phyloP scores from a whole-genome alignment of 2,329 filamentous ascomycete genomes.

The Tolypocladium pustulatum region DNA sequence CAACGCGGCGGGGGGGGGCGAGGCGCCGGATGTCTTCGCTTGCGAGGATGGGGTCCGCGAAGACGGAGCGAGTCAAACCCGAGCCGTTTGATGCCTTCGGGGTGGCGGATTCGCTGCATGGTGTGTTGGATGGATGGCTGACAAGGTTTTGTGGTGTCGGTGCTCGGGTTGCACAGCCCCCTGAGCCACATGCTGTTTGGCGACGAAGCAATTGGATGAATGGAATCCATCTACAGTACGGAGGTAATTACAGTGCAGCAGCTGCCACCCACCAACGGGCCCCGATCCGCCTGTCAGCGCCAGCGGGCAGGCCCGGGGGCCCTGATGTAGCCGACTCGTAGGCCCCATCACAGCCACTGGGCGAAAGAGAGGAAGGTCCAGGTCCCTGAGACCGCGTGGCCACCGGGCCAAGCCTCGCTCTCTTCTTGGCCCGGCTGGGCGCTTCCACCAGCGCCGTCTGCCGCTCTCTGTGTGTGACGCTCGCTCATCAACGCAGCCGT shows the following conservation, averaged over 20 bases:
- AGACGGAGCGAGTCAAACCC: not conserved
- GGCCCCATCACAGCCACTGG: not conserved
- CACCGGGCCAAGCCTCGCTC: conserved; percentile 1
- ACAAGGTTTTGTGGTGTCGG: too few species aligned
- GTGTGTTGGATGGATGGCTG: not conserved
- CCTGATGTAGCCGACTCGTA: too few species aligned
- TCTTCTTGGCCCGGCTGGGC: not conserved
- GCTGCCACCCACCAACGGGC: not conserved
- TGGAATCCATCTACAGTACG: too few species aligned
- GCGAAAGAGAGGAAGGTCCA: too few species aligned
- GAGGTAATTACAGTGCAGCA: too few species aligned
- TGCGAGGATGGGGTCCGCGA: not conserved
- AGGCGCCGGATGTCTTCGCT: not conserved
- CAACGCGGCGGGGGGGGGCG: not conserved
- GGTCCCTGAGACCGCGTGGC: conserved; percentile 2
- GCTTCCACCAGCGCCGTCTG: not conserved
- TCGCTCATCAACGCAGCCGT: not conserved
- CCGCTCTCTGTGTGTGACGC: not conserved
- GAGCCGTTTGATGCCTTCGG: not conserved
- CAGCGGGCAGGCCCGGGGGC: too few species aligned
- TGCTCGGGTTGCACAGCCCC: not conserved
- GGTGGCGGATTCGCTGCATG: not conserved
- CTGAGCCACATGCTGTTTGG: not conserved
- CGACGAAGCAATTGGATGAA: too few species aligned
- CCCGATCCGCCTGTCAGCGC: too few species aligned